A percentile compares a stretch with the other conserved stretches of the same genome.
Evolutionary conservation across 1,284 basidiomycete species (phyloP).

Genomic region (Cutaneotrichosporon arboriforme): DNA sequence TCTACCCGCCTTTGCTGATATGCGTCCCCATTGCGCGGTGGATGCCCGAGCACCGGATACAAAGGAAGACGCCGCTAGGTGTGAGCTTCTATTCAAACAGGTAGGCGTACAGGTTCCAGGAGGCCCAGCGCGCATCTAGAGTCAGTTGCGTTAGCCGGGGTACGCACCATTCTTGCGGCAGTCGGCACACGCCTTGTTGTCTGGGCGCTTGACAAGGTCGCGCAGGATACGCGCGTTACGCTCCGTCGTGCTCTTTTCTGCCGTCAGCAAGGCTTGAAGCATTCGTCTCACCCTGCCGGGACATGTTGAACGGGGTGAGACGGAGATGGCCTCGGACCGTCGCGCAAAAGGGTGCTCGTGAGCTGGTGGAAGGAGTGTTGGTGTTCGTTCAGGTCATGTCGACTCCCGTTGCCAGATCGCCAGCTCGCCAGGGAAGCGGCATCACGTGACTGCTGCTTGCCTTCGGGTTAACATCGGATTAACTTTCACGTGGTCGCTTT

Average conservation of each 20-base stretch:
- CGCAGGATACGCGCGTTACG: slow-evolving; percentile 67
- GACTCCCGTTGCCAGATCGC: too few relatives aligned
- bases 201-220: slow-evolving; percentile 77
- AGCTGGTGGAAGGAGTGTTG: too few relatives aligned
- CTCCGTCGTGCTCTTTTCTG: slow-evolving; percentile 76
- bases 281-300: slow-evolving; percentile 28
- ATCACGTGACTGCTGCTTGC: too few relatives aligned
- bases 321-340: too few relatives aligned
- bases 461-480: too few relatives aligned
- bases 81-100: background rate
- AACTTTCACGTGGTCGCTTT: too few relatives aligned
- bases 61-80: slow-evolving; percentile 73
- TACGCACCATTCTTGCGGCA: slow-evolving; percentile 81
- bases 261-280: slow-evolving; percentile 11
- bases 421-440: too few relatives aligned
- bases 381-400: too few relatives aligned
- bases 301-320: too few relatives aligned
- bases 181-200: slow-evolving; percentile 91
- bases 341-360: too few relatives aligned
- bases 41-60: slow-evolving; percentile 97
- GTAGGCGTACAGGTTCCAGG: slow-evolving; percentile 79
- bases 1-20: slow-evolving; percentile 63
- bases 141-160: background rate
- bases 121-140: slow-evolving; percentile 93
- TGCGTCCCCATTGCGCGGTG: slow-evolving; percentile 98